These are phyloP conservation scores for Tulasnella sp. DNA, from an alignment of 768 basidiomycete species.

Conservation along the genomic window DNA sequence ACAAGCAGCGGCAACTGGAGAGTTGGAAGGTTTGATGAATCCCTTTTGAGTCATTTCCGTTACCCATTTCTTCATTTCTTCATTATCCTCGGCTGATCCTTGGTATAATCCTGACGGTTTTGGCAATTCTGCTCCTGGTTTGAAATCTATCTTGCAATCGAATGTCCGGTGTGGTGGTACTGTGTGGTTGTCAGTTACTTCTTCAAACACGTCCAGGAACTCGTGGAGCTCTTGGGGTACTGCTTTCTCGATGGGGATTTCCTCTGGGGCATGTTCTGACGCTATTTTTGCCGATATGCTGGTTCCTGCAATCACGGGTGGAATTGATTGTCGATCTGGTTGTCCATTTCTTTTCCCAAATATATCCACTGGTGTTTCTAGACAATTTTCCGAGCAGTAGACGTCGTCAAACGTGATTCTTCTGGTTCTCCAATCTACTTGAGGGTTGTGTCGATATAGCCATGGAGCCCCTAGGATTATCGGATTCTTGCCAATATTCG, in stretches of 20 bases:
- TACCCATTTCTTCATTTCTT: slow-evolving; percentile 22
- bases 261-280: background rate
- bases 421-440: background rate
- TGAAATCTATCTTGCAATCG: background rate
- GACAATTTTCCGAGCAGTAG: background rate
- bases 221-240: background rate
- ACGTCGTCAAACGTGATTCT: background rate
- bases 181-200: background rate
- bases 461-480: too few species aligned
- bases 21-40: slow-evolving; percentile 21
- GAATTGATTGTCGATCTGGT: background rate
- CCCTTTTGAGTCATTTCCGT: slow-evolving; percentile 26
- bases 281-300: background rate
- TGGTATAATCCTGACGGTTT: background rate
- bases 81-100: background rate
- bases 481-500: too few species aligned
- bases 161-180: background rate
- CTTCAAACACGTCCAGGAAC: slow-evolving; percentile 5
- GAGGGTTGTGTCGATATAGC: too few species aligned
- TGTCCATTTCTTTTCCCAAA: background rate
- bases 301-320: background rate
- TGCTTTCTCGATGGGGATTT: background rate
- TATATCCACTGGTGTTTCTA: background rate
- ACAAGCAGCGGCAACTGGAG: slow-evolving; percentile 25
- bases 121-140: background rate